Evolutionary conservation across 1,284 basidiomycete species (phyloP).

Genomic region (Neonothopanus nambi): DNA sequence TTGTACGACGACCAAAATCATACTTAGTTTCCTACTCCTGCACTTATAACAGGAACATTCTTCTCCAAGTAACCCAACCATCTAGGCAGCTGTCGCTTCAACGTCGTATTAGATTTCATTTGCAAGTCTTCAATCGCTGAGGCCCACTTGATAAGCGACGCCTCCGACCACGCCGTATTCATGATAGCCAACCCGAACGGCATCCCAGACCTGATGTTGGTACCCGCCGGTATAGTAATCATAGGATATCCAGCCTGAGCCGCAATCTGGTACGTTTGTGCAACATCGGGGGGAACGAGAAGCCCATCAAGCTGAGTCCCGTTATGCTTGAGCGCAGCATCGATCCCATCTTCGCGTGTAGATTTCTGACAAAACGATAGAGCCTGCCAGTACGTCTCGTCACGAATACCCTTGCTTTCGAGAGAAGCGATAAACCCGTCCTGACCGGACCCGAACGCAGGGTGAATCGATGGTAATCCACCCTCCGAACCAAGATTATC

Average conservation of each 20-base stretch:
- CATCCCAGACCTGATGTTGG: conserved; percentile 29
- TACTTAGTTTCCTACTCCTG: too few relatives aligned
- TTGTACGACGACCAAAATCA: too few relatives aligned
- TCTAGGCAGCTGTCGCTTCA: neutral
- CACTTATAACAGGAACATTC: neutral
- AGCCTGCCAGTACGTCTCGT: conserved; percentile 21
- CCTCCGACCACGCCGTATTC: conserved; percentile 47
- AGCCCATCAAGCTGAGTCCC: conserved; percentile 17
- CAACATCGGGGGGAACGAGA: conserved; percentile 20
- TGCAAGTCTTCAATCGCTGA: conserved; percentile 31
- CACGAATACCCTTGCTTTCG: conserved; percentile 18
- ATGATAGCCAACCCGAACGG: conserved; percentile 48
- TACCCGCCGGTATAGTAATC: conserved; percentile 28
- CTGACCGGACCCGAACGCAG: conserved; percentile 21
- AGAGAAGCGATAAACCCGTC: conserved; percentile 20
- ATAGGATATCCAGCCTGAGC: conserved; percentile 46
- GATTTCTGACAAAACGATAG: conserved; percentile 19
- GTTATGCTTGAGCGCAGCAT: conserved; percentile 19
- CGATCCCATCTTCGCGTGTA: conserved; percentile 19
- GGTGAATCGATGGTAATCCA: conserved; percentile 13
- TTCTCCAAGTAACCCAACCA: neutral
- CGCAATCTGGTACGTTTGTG: conserved; percentile 21
- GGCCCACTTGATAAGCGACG: conserved; percentile 40
- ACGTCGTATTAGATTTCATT: neutral
- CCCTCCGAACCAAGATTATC: conserved; percentile 22